Percentiles rank a stretch among this genome's conserved stretches.
Evolutionary conservation across 345 rosid genomes (phyloP).

Genomic region (Chamaenerion angustifolium): DNA sequence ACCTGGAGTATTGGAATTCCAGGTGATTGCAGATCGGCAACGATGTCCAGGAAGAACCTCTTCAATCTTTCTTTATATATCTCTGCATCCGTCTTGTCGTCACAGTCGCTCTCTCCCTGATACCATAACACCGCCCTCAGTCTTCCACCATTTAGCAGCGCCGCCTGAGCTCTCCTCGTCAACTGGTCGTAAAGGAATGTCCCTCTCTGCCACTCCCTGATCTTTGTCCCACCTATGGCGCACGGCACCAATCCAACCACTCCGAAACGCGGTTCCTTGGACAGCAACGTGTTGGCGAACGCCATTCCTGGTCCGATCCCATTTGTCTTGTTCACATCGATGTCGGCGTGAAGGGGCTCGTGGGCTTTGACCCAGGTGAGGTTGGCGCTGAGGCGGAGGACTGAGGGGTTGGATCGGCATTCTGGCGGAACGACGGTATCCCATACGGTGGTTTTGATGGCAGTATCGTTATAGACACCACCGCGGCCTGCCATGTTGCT

Average conservation of each 20-base stretch:
- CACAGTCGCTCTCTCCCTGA: constrained; percentile 82
- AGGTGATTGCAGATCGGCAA: constrained; percentile 47
- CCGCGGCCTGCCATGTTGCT: constrained; percentile 98
- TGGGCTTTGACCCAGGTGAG: constrained; percentile 49
- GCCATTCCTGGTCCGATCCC: constrained; percentile 94
- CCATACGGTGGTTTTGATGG: constrained; percentile 29
- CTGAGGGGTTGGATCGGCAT: constrained; percentile 35
- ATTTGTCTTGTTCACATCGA: constrained; percentile 40
- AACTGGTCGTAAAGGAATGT: constrained; percentile 35
- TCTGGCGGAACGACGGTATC: constrained; percentile 56
- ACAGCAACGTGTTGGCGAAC: constrained; percentile 44
- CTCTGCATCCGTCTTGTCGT: constrained; percentile 26
- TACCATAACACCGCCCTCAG: constrained; percentile 59
- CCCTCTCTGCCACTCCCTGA: constrained; percentile 67
- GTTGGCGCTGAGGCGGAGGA: constrained; percentile 37
- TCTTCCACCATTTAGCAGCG: constrained; percentile 28
- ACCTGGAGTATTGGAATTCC: constrained; percentile 62
- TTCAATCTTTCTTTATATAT: constrained; percentile 32
- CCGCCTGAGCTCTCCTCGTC: constrained; percentile 35
- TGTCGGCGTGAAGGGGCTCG: constrained; percentile 81
- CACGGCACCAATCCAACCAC: constrained; percentile 72
- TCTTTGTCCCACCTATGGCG: constrained; percentile 65
- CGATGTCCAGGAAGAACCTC: constrained; percentile 37
- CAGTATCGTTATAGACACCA: constrained; percentile 36
- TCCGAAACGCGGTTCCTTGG: constrained; percentile 16